Conservation (phyloP, 2,329 filamentous ascomycete genomes). For the Stachybotrys elegans region DNA sequence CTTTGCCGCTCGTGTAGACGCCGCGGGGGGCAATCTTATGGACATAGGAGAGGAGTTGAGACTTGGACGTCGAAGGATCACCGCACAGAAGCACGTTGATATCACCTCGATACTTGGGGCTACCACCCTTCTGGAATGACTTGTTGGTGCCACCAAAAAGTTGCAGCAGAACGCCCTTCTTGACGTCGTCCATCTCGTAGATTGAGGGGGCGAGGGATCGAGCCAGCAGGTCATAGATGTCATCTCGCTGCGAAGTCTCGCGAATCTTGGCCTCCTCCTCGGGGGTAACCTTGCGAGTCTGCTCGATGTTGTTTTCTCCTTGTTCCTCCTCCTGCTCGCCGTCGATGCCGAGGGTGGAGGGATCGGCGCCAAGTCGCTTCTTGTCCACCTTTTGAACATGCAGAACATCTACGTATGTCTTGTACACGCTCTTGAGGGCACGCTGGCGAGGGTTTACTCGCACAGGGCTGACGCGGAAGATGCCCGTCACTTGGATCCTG, state of each 20-base stretch:
- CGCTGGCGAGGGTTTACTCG: constrained; percentile 90
- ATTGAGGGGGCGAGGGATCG: constrained; percentile 90
- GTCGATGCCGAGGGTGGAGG: constrained; percentile 78
- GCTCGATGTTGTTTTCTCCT: constrained; percentile 71
- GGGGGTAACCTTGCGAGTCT: constrained; percentile 74
- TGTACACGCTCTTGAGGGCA: constrained; percentile 91
- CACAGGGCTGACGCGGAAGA: constrained; percentile 92
- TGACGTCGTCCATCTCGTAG: constrained; percentile 97
- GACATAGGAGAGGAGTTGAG: constrained; percentile 88
- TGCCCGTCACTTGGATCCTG: constrained; percentile 89
- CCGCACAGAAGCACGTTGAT: constrained; percentile 96
- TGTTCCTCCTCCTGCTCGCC: constrained; percentile 61
- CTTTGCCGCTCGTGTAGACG: constrained; percentile 77
- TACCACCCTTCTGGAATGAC: constrained; percentile 92
- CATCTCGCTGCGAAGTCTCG: constrained; percentile 69
- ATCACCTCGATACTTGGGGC: constrained; percentile 91
- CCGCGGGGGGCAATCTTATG: constrained; percentile 94
- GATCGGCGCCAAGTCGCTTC: constrained; percentile 86
- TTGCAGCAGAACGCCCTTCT: constrained; percentile 95
- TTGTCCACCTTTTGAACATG: constrained; percentile 97
- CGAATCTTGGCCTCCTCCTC: constrained; percentile 90
- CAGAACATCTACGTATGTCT: constrained; percentile 93
- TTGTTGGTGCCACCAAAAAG: constrained; percentile 98
- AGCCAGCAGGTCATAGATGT: constrained; percentile 89
- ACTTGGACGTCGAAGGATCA: constrained; percentile 95